Conservation (phyloP, 1,284 basidiomycete genomes). For the Cutaneotrichosporon mucoides region DNA sequence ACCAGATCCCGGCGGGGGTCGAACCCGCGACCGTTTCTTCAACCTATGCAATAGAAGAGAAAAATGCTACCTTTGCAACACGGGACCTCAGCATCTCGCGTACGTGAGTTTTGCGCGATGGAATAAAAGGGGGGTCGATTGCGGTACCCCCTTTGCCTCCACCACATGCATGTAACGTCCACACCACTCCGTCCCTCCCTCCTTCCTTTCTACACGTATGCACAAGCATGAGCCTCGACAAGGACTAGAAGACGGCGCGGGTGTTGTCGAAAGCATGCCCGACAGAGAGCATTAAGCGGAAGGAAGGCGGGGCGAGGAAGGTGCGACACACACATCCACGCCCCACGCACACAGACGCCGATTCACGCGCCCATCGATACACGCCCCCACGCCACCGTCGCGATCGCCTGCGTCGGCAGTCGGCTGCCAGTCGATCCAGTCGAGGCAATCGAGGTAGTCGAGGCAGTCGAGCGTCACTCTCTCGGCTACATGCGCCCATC, state of each 20-base stretch:
- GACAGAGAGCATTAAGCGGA: too few species aligned
- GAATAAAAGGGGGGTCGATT: background rate
- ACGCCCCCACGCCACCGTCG: background rate
- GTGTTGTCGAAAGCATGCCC: too few species aligned
- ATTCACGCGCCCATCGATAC: background rate
- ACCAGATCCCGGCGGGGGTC: constrained; percentile 2
- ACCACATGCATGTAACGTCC: too few species aligned
- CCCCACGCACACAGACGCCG: background rate
- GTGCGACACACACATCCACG: too few species aligned
- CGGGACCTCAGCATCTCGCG: background rate
- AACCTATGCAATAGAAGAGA: constrained; percentile 1
- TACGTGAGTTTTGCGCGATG: background rate
- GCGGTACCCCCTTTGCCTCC: too few species aligned
- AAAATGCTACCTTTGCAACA: constrained; percentile 6
- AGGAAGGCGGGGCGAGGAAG: too few species aligned
- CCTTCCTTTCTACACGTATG: too few species aligned
- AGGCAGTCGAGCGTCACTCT: background rate
- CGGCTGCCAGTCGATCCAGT: constrained; percentile 1
- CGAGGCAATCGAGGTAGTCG: background rate
- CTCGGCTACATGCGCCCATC: background rate
- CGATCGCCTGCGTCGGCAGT: background rate
- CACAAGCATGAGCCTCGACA: too few species aligned
- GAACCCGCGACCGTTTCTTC: constrained; percentile 6
- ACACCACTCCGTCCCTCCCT: too few species aligned
- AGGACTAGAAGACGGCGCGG: too few species aligned